Conservation (phyloP, 2,329 filamentous ascomycete species). For the Fonsecaea nubica region DNA sequence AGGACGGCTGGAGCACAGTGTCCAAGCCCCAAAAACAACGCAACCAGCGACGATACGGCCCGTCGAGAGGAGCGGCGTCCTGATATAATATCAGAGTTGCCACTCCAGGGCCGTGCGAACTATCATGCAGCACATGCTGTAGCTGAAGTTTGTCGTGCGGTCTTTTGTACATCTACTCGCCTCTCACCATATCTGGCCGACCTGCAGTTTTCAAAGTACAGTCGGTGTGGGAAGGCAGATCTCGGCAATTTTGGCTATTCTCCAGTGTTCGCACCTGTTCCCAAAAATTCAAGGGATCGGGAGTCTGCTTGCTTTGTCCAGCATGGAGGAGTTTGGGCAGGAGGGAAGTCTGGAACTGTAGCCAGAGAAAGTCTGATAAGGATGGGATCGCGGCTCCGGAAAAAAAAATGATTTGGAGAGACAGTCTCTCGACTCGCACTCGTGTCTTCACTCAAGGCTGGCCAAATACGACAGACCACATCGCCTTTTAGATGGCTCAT, state of each 20-base stretch:
- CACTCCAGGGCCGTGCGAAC: not conserved
- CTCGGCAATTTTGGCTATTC: conserved; percentile 33
- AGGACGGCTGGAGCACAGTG: conserved; percentile 59
- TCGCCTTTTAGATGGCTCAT: conserved; percentile 24
- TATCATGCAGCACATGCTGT: conserved; percentile 1
- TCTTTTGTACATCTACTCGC: conserved; percentile 32
- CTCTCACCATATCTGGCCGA: conserved; percentile 25
- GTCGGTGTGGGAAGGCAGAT: conserved; percentile 18
- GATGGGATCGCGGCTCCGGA: conserved; percentile 12
- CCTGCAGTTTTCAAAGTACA: conserved; percentile 19
- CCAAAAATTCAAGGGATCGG: conserved; percentile 12
- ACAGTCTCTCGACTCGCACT: conserved; percentile 29
- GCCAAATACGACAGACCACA: conserved; percentile 18
- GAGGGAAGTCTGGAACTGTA: conserved; percentile 28
- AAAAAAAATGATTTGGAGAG: conserved; percentile 21
- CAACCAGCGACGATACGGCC: conserved; percentile 51
- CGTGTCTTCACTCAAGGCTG: conserved; percentile 18
- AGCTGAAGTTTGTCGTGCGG: conserved; percentile 4
- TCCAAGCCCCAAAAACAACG: conserved; percentile 49
- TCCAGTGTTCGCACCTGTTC: conserved; percentile 20
- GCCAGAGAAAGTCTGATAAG: conserved; percentile 16
- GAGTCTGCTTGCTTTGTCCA: conserved; percentile 22
- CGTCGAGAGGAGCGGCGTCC: conserved; percentile 49
- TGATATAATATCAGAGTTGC: conserved; percentile 48
- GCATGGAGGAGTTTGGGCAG: conserved; percentile 33